Base-by-base conservation (phyloP, 2,329 filamentous ascomycete genomes). In the Scytalidium lignicola region DNA sequence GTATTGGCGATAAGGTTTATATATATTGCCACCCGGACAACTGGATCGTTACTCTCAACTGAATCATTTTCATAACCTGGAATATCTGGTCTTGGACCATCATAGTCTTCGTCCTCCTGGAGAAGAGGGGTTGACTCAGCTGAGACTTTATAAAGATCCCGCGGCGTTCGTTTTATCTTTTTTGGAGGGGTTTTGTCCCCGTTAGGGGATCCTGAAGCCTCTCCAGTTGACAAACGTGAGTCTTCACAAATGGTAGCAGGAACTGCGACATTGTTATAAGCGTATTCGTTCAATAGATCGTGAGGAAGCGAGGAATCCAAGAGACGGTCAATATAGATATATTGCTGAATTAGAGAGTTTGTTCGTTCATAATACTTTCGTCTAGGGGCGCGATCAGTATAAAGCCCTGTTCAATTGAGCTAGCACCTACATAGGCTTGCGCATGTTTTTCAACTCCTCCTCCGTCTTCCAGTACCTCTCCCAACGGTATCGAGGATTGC, bases 241-340 rank as follows among this genome's bases (percentile, higher is more conserved):
- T 90, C 86, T 63, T 93, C 89, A n/a, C 75, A 70, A 57, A 93
- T 93, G 10, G 88, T 90, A 26, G 80, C 74, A 1, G 89, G 87
- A 6, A 90, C 78, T 57, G 82, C 78, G 54, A 80, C 75, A 41
- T 48, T 20, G 74, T 74, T 60, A 51, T 85, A 74, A 55, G 84
- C 84, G 67, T 96, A 96, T 67, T 96, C 91, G 63, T 95, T 91
- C 50, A 97, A 83, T 41, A 97, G 74, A 60, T 92, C 85, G 63
- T 95, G 91, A 2, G 91, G 91, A n/a, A 96, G 80, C 23, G 89
- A 91, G 8, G 90, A 96, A 69, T 96, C 90, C 53, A 97, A 78
- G 49, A 97, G 74, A 46, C 86, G 82, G 69, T 96, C 92, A 59
- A 96, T 96, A 66, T 95, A 96, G 55, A 95, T 76, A 66, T 96